Base-by-base conservation (phyloP, 192 early-diverging fungal species). In the Pilaira anomala region DNA sequence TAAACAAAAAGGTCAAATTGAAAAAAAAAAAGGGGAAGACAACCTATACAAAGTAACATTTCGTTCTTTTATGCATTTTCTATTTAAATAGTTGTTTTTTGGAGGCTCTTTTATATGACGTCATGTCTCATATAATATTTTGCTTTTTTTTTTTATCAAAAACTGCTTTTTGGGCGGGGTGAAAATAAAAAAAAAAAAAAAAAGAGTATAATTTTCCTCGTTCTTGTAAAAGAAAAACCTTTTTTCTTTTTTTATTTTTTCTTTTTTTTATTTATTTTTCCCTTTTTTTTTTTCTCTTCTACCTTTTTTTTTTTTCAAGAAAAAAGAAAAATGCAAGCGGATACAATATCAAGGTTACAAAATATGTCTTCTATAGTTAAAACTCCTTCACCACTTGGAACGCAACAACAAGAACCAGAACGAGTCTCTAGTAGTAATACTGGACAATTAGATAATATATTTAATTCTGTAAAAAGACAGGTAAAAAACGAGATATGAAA, bases 331-430 rank as follows among this genome's bases (percentile, higher is more conserved):
- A 54, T 53, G 51, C 51, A 53, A 28, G 29, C 51, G 29, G 51
- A 53, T 53, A 30, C 51, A 16, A 53, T 53, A 53, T 53, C 59
- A 29, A 41, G 59, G 18, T 45, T 48, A 26, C 44, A 45, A 51
- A 48, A 62, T 39, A 51, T 14, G 14, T 29, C 19, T 26, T 50
- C 61, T 41, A 62, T 29, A 29, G 61, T 51, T 33, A 63, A 63
- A 49, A 50, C 61, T 22, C 33, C 49, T 48, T 63, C 61, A n/a
- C 49, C 61, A 16, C 49, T 63, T 29, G 58, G 58, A 40, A 24
- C 19, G 8, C 30, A 54, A 54, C 26, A 29, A 25, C 29, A 54
- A 30, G 26, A 54, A 30, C 29, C 30, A 42, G 5, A n/a, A 45
- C 42, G 13, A 12, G n/a, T 45, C 3, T 45, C 42, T n/a, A 12